Conservation (phyloP, 768 basidiomycete species). For the Kwoniella mangroviensis region DNA sequence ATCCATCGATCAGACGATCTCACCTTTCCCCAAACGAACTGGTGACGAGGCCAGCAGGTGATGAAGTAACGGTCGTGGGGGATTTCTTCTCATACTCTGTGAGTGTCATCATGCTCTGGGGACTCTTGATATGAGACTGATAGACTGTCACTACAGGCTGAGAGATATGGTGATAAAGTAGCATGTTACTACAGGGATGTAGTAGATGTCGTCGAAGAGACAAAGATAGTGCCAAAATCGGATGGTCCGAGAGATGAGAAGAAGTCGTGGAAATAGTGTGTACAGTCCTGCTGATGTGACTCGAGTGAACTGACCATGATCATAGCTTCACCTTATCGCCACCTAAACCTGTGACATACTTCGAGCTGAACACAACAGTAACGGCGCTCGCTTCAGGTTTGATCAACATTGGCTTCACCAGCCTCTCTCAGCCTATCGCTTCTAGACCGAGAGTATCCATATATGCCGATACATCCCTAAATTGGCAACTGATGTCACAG, state of each 20-base stretch:
- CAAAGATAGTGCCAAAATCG: slow-evolving; percentile 46
- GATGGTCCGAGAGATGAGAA: slow-evolving; percentile 49
- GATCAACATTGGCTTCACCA: slow-evolving; percentile 39
- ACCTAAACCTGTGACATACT: slow-evolving; percentile 52
- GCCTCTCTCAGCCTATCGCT: slow-evolving; percentile 21
- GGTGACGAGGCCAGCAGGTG: slow-evolving; percentile 45
- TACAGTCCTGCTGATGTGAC: too few species aligned
- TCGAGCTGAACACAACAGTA: slow-evolving; percentile 36
- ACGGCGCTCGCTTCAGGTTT: slow-evolving; percentile 44
- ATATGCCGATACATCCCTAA: slow-evolving; percentile 55
- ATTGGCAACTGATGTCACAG: slow-evolving; percentile 57
- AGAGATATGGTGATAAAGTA: slow-evolving; percentile 47
- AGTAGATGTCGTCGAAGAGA: slow-evolving; percentile 55
- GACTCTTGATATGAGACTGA: neutral
- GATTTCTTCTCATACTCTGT: slow-evolving; percentile 49
- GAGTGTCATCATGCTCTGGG: slow-evolving; percentile 13
- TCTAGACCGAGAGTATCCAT: slow-evolving; percentile 47
- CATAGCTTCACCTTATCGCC: slow-evolving; percentile 55
- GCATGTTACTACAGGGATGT: slow-evolving; percentile 49
- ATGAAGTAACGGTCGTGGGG: slow-evolving; percentile 46
- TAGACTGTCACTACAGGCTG: slow-evolving; percentile 30
- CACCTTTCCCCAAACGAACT: slow-evolving; percentile 49
- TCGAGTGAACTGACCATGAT: slow-evolving; percentile 1
- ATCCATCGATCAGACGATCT: slow-evolving; percentile 47
- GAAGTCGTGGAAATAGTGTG: slow-evolving; percentile 58